Evolutionary conservation across 2,329 filamentous ascomycete genomes (phyloP), one percentile per base, ranked within the genome.

Genomic region (Hysterium pulicare): DNA sequence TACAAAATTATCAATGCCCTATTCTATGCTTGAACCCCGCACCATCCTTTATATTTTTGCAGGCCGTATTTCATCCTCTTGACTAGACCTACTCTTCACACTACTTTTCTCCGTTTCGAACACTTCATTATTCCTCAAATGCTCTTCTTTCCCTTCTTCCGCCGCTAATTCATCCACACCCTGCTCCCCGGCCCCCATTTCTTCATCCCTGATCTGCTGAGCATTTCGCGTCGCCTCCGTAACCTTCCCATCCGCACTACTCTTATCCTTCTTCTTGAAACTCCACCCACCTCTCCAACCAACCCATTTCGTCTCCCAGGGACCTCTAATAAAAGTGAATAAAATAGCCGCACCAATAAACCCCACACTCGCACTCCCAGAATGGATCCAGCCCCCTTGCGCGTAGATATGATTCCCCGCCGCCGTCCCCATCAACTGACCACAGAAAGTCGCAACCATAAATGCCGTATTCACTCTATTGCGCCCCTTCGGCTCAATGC

Each of bases 391-490:
- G 0, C 80, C 80, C 0, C 71, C 73, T 4, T 62, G 47, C 5
- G 76, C 76, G 57, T 79, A 83, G 10, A 83, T 61, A 33, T 72
- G 67, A 47, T 77, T 80, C 0, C 77, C 77, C 0, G 66, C 71
- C 8, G 70, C 65, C 2, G 74, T 77, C 0, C 87, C 87, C 2
- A 82, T 83, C 35, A 93, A 57, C 69, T 93, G 87, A 0, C 87
- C 87, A 21, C 77, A 81, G 55, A 91, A 91, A 0, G 79, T 81
- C 6, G 77, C 75, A 0, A 90, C 75, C 87, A 91, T 93, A 57
- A 89, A 93, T 1, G 83, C 85, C 0, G 87, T 90, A 59, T 93
- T 93, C 19, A 91, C 77, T 3, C 87, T 69, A 64, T 90, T 93
- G 4, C 85, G 70, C 0, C 83, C 82, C 46, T 80, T 82, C 0